phyloP scores from a whole-genome alignment of 208 protist genomes.

The Herpetomonas samuelpessoai region DNA sequence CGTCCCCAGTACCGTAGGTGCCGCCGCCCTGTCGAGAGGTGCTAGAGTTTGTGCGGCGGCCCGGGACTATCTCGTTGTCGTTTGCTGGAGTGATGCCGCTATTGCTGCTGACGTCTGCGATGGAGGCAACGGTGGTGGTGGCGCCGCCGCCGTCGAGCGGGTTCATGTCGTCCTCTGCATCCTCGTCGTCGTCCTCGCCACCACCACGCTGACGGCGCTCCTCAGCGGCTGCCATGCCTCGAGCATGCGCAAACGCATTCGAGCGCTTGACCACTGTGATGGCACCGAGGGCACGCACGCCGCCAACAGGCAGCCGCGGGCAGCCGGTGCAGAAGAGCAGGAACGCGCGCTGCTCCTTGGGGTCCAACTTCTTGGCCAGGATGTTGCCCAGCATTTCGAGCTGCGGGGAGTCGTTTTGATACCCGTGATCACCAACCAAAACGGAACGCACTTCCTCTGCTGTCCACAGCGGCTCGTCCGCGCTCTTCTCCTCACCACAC shows the following conservation, averaged over 20 bases:
- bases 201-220: slow-evolving; percentile 1
- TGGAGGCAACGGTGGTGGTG: background rate
- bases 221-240: slow-evolving; percentile 9
- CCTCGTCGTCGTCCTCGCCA: slow-evolving; percentile 6
- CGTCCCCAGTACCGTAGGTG: background rate
- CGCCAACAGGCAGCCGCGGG: slow-evolving; percentile 80
- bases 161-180: background rate
- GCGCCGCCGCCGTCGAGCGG: background rate
- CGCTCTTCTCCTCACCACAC: slow-evolving; percentile 46
- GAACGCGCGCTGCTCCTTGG: slow-evolving; percentile 81
- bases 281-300: slow-evolving; percentile 73
- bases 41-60: background rate
- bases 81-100: background rate
- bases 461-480: slow-evolving; percentile 73
- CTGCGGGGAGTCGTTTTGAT: slow-evolving; percentile 81
- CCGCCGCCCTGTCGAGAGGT: slow-evolving; percentile 2
- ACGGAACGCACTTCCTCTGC: slow-evolving; percentile 65
- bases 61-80: too few relatives aligned
- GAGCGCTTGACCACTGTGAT: slow-evolving; percentile 88
- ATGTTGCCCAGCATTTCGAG: slow-evolving; percentile 71
- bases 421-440: slow-evolving; percentile 88
- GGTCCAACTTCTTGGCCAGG: slow-evolving; percentile 59
- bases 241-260: slow-evolving; percentile 43
- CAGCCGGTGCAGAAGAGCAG: slow-evolving; percentile 90
- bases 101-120: background rate